These are phyloP conservation scores for Talaromyces stipitatus DNA, from an alignment of 495 filamentous ascomycete genomes.

Conservation along the genomic window DNA sequence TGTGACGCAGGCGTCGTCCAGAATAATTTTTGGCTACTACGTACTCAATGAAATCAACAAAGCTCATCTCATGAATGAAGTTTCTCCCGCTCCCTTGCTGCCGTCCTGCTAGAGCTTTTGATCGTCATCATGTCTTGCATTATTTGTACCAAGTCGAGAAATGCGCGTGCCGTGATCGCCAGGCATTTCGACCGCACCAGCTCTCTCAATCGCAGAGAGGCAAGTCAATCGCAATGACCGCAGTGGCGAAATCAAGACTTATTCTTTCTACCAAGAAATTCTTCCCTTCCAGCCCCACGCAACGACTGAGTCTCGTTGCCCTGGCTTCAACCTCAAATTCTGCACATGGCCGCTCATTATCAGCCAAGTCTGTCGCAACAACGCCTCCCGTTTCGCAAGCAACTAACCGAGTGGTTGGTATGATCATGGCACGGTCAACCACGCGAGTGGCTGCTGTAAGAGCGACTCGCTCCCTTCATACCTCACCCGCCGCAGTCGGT, in stretches of 20 bases:
- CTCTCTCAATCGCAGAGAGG: slow-evolving; percentile 6
- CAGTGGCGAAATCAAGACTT: not conserved
- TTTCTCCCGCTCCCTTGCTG: slow-evolving; percentile 14
- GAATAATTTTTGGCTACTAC: not conserved
- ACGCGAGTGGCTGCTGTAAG: not conserved
- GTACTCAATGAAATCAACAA: not conserved
- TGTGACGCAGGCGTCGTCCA: not conserved
- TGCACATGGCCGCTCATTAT: not conserved
- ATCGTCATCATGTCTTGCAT: slow-evolving; percentile 22
- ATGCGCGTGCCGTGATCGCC: slow-evolving; percentile 5
- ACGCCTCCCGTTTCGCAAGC: not conserved
- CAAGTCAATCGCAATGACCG: not conserved
- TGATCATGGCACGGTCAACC: slow-evolving; percentile 6
- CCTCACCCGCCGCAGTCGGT: not conserved
- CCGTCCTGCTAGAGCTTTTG: slow-evolving; percentile 8
- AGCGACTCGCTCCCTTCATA: slow-evolving; percentile 4
- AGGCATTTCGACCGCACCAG: slow-evolving; percentile 1
- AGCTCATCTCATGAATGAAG: slow-evolving; percentile 8
- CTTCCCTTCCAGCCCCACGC: slow-evolving; percentile 1
- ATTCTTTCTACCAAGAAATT: not conserved
- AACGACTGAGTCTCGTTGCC: not conserved
- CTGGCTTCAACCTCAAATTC: not conserved
- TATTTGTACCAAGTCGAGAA: slow-evolving; percentile 19
- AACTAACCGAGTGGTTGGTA: not conserved
- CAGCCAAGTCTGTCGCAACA: not conserved